Conservation (phyloP, 2,329 filamentous ascomycete species). For the Fusarium fracticaudum region DNA sequence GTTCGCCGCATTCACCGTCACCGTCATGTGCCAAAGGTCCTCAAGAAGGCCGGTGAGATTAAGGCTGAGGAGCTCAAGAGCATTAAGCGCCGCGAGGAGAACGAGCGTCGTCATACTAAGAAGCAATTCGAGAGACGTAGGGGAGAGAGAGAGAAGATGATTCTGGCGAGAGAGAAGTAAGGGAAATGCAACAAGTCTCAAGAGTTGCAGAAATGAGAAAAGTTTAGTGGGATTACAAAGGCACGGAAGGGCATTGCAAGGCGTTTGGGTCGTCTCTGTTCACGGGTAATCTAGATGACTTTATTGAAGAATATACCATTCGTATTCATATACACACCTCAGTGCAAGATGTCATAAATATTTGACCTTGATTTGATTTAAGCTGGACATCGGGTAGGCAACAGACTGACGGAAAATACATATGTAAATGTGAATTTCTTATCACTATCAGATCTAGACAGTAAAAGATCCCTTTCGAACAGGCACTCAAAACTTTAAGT, state of each 20-base stretch:
- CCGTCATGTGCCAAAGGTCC: constrained; percentile 87
- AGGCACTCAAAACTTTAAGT: constrained; percentile 13
- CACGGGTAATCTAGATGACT: constrained; percentile 32
- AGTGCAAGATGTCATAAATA: not conserved
- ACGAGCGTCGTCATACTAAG: constrained; percentile 89
- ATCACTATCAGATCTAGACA: constrained; percentile 27
- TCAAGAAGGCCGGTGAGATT: constrained; percentile 97
- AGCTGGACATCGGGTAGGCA: not conserved
- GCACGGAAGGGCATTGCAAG: constrained; percentile 47
- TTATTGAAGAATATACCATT: constrained; percentile 36
- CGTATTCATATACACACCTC: not conserved
- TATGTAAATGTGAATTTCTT: constrained; percentile 8
- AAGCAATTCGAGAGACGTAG: constrained; percentile 79
- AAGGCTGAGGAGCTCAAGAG: constrained; percentile 88
- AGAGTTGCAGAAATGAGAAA: constrained; percentile 9
- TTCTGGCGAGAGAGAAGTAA: constrained; percentile 72
- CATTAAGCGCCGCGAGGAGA: constrained; percentile 92
- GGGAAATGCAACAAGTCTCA: constrained; percentile 17
- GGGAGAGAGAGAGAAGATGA: constrained; percentile 92
- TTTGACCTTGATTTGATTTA: not conserved
- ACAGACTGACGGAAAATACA: not conserved
- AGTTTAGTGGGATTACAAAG: constrained; percentile 32
- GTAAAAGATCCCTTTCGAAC: constrained; percentile 16
- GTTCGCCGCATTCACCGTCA: constrained; percentile 90
- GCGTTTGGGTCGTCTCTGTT: constrained; percentile 45